Evolutionary conservation across 345 rosid species (phyloP).

Genomic region (Firmiana major): DNA sequence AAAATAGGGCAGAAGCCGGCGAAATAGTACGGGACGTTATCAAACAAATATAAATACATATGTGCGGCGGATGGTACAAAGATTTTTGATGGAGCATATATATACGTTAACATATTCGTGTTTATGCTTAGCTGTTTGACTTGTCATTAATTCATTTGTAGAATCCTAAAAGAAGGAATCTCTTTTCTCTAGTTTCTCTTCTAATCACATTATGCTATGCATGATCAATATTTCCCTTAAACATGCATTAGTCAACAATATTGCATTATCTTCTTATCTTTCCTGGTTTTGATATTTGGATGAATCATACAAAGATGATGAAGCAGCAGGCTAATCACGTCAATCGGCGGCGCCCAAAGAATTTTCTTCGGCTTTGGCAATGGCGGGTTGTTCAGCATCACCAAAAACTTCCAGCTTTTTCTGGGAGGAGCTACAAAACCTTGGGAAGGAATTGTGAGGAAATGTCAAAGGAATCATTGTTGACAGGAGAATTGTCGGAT

Average conservation of each 20-base stretch:
- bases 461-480: slow-evolving; percentile 23
- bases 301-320: neutral
- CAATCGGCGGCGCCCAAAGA: neutral
- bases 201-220: neutral
- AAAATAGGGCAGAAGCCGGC: neutral
- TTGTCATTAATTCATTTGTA: neutral
- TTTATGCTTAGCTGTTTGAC: neutral
- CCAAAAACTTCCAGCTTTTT: neutral
- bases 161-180: neutral
- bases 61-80: too few species aligned
- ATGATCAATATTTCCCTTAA: neutral
- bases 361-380: neutral
- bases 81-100: neutral
- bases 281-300: neutral
- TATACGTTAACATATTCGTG: neutral
- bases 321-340: neutral
- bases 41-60: too few species aligned
- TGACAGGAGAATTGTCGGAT: slow-evolving; percentile 32
- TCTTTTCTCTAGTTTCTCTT: neutral
- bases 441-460: neutral
- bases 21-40: too few species aligned
- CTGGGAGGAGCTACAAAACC: neutral
- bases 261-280: neutral
- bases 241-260: neutral
- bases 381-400: neutral